A percentile compares a stretch with the other conserved stretches of the same genome.
Evolutionary conservation across 2,329 filamentous ascomycete genomes (phyloP).

Genomic region (Dendryphion nanum): DNA sequence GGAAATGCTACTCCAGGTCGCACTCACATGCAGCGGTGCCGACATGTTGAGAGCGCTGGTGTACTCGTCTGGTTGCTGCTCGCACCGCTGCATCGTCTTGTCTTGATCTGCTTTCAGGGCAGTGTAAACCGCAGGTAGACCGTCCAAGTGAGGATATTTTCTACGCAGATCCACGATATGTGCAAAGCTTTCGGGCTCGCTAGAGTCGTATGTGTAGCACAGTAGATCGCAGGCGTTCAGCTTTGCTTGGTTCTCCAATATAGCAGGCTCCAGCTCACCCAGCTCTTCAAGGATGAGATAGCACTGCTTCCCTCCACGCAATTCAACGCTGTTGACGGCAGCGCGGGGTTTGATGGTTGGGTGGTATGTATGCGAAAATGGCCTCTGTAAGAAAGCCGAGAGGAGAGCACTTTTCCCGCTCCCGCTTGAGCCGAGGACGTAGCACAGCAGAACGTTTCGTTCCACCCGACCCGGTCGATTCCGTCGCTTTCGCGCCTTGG

Average conservation of each 20-base stretch:
- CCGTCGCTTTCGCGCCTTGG: constrained; percentile 84
- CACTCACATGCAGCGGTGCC: constrained; percentile 88
- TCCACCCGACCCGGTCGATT: constrained; percentile 81
- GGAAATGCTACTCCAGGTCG: constrained; percentile 89
- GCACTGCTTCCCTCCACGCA: constrained; percentile 93
- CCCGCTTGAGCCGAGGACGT: constrained; percentile 79
- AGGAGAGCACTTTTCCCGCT: constrained; percentile 91
- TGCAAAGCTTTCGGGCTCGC: constrained; percentile 91
- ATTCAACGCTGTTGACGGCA: constrained; percentile 93
- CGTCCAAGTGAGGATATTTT: constrained; percentile 78
- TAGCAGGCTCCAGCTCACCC: constrained; percentile 90
- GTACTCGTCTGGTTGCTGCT: constrained; percentile 86
- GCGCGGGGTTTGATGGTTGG: constrained; percentile 94
- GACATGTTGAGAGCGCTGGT: constrained; percentile 83
- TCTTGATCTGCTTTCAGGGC: constrained; percentile 94
- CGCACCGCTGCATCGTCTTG: constrained; percentile 92
- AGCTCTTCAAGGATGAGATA: constrained; percentile 95
- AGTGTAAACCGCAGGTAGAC: constrained; percentile 87
- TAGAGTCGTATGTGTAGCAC: constrained; percentile 95
- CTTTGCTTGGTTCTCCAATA: constrained; percentile 87
- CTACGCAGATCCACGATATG: constrained; percentile 81
- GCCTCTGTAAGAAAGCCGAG: constrained; percentile 85
- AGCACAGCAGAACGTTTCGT: constrained; percentile 91
- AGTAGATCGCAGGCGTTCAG: constrained; percentile 91
- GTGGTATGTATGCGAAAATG: constrained; percentile 79